Evolutionary conservation across 2,329 filamentous ascomycete genomes (phyloP).

Genomic region (Sclerotinia nivalis): DNA sequence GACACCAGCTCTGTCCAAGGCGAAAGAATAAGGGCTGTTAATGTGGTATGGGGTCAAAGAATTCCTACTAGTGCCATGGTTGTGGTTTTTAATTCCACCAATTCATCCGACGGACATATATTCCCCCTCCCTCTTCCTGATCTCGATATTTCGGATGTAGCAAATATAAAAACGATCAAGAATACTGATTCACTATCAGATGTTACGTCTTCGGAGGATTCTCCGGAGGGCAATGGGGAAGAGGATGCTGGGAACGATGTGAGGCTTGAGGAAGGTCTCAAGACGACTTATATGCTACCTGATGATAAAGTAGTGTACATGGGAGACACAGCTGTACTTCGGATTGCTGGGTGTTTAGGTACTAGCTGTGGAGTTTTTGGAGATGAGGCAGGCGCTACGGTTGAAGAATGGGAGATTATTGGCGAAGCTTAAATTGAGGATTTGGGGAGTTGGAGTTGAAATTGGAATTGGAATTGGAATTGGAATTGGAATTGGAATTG

Average conservation of each 20-base stretch:
- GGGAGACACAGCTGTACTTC: constrained; percentile 40
- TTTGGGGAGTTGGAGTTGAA: not conserved
- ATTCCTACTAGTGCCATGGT: not conserved
- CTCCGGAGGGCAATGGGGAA: not conserved
- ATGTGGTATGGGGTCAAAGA: constrained; percentile 7
- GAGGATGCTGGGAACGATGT: not conserved
- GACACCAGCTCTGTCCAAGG: not conserved
- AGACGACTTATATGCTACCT: constrained; percentile 26
- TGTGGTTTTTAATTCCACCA: not conserved
- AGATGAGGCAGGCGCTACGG: constrained; percentile 47
- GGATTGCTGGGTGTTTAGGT: constrained; percentile 46
- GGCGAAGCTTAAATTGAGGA: not conserved
- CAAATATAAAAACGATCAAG: not conserved
- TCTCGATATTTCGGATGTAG: not conserved
- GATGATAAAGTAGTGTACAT: constrained; percentile 27
- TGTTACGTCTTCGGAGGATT: not conserved
- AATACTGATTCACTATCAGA: not conserved
- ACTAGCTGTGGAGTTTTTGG: constrained; percentile 31
- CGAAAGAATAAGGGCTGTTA: not conserved
- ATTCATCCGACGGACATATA: not conserved
- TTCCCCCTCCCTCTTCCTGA: not conserved
- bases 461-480: not conserved
- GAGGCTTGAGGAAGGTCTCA: constrained; percentile 28
- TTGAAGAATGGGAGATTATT: constrained; percentile 51
- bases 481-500: no score